Evolutionary conservation across 805 yeast species (phyloP), one percentile per base, ranked within the genome.

Genomic region (Nakazawaea holstii): DNA sequence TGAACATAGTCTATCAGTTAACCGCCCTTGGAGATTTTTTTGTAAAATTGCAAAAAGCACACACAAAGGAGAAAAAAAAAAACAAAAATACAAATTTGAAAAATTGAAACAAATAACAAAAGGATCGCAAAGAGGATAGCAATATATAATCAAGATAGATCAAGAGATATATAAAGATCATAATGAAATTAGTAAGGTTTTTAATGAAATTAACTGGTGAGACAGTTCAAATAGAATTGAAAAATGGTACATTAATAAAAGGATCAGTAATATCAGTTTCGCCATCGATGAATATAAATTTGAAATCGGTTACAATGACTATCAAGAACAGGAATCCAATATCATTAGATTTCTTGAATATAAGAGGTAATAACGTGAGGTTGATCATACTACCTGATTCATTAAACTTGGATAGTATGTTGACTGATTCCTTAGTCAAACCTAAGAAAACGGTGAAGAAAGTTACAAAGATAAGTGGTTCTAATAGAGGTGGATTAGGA

Each of bases 311-410:
- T 41, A 86, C 83, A 55, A 80, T 92, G 76, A 81, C 91, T 2
- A 74, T 86, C 39, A 79, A 76, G 47, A 76, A 82, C 59, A 80
- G 87, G 48, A 87, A 80, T 46, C 85, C 95, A 0, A 74, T 80
- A 35, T 65, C 76, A 10, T 68, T 90, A 54, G 95, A 88, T 56
- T 86, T 77, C 62, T 84, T 91, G 58, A 89, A 86, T 57, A 77
- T 92, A 30, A 76, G 98, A 58, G 98, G 98, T 2, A 91, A 83
- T 65, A 92, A 87, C 47, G 84, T 91, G 31, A 77, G 98, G 54
- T 82, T 85, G 62, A 84, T 87, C 38, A 69, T 88, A 28, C 72
- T 91, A 29, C 97, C 97, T 0, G 98, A 91, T 55, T 82, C 90
- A 15, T 66, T 91, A 52, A 88, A 92, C 49, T 65, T 92, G 42